Evolutionary conservation across 345 rosid genomes (phyloP).

Genomic region (Mallotus nudiflorus): DNA sequence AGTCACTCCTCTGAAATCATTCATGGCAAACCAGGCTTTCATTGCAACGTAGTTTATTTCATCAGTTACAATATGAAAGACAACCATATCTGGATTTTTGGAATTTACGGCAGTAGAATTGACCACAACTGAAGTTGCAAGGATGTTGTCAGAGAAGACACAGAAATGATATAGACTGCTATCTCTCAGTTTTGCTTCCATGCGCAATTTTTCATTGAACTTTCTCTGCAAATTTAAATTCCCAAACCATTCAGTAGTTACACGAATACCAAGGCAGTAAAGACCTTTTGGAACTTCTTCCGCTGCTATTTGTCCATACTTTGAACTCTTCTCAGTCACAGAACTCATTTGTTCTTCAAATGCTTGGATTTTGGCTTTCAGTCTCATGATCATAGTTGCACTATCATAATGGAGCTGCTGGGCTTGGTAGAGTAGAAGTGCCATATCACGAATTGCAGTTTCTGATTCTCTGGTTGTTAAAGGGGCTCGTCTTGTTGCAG

Average conservation of each 20-base stretch:
- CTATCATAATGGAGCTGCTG: conserved; percentile 90
- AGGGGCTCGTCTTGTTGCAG: conserved; percentile 72
- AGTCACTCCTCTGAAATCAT: conserved; percentile 64
- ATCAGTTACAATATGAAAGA: conserved; percentile 85
- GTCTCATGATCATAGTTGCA: conserved; percentile 91
- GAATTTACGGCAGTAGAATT: conserved; percentile 78
- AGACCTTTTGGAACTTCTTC: conserved; percentile 95
- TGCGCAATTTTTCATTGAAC: conserved; percentile 38
- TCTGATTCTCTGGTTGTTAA: conserved; percentile 69
- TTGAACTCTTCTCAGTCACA: conserved; percentile 73
- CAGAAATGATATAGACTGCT: conserved; percentile 69
- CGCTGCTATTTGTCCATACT: conserved; percentile 95
- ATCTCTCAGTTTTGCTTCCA: conserved; percentile 54
- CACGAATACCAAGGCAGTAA: conserved; percentile 80
- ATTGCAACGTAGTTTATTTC: conserved; percentile 80
- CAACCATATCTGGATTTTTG: conserved; percentile 55
- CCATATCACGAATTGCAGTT: conserved; percentile 77
- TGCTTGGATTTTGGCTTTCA: conserved; percentile 77
- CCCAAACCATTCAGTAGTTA: conserved; percentile 79
- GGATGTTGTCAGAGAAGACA: conserved; percentile 85
- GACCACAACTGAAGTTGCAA: conserved; percentile 91
- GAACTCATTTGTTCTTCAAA: conserved; percentile 78
- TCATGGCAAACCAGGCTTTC: conserved; percentile 85
- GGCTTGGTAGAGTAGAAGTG: conserved; percentile 79
- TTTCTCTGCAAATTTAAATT: conserved; percentile 44